These are phyloP conservation scores for Liriodendron chinense DNA, from an alignment of 164 flowering plant species.

Conservation along the genomic window DNA sequence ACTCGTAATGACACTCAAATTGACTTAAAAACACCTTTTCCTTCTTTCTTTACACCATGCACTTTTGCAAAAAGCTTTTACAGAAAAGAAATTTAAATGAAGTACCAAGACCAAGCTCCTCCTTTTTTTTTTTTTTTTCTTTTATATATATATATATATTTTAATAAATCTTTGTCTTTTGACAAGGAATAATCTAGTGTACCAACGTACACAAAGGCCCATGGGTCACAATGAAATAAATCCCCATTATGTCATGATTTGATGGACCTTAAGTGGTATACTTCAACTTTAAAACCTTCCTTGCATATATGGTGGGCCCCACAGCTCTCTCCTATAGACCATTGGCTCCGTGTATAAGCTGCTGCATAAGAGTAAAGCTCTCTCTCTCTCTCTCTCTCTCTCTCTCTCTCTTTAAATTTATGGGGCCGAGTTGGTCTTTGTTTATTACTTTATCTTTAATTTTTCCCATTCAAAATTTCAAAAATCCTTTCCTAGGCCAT, in stretches of 20 bases:
- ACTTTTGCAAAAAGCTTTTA: not conserved
- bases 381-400: too few species aligned
- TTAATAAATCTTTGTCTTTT: not conserved
- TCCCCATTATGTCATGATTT: not conserved
- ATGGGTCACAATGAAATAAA: not conserved
- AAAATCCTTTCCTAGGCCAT: not conserved
- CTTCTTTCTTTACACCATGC: not conserved
- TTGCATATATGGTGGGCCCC: not conserved
- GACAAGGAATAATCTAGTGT: not conserved
- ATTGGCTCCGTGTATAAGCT: too few species aligned
- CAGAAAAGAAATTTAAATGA: not conserved
- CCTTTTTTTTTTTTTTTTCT: not conserved
- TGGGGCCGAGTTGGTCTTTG: not conserved
- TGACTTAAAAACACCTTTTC: slow-evolving; percentile 31
- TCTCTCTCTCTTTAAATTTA: too few species aligned
- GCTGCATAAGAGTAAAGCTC: too few species aligned
- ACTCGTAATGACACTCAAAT: slow-evolving; percentile 32
- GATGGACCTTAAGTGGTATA: not conserved
- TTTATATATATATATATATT: too few species aligned
- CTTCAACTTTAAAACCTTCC: not conserved
- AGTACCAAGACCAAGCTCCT: not conserved
- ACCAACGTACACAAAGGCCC: not conserved
- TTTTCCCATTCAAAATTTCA: not conserved
- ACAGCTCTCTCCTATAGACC: not conserved
- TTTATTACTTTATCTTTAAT: not conserved